Percentiles rank a stretch among this genome's conserved stretches.
These are phyloP conservation scores for Limonium bicolor DNA, from an alignment of 148 eudicot genomes.

Conservation along the genomic window DNA sequence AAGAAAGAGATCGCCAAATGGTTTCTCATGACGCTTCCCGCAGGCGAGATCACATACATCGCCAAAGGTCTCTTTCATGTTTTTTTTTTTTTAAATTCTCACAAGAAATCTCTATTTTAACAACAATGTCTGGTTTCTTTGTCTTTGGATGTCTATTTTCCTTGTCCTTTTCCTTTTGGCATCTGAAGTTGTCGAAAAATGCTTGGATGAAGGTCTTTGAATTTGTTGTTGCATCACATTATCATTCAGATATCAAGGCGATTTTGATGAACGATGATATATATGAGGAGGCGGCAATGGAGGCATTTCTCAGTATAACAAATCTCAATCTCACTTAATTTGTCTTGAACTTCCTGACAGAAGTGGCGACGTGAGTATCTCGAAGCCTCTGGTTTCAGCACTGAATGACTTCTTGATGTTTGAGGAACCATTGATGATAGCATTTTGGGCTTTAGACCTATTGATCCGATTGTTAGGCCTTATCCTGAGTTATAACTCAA, in stretches of 20 bases:
- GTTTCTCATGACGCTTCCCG: constrained; percentile 89
- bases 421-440: no score
- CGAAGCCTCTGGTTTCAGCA: no score
- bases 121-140: no score
- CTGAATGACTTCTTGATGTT: no score
- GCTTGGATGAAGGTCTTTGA: neutral
- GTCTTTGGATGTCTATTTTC: neutral
- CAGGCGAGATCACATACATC: constrained; percentile 89
- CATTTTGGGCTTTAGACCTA: no score
- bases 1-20: constrained; percentile 88
- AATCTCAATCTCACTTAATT: constrained; percentile 76
- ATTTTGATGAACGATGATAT: constrained; percentile 65
- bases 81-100: no score
- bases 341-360: constrained; percentile 59
- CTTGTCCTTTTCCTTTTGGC: neutral
- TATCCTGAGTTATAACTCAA: no score
- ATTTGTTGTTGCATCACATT: constrained; percentile 1
- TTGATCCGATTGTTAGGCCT: no score
- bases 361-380: constrained; percentile 59
- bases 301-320: constrained; percentile 79
- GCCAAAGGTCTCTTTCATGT: constrained; percentile 71
- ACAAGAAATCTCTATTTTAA: no score
- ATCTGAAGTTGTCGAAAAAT: neutral
- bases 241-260: constrained; percentile 45
- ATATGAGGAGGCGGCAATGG: constrained; percentile 48